These are phyloP conservation scores for Lentinula sp. DNA, from an alignment of 768 basidiomycete species.

Conservation along the genomic window DNA sequence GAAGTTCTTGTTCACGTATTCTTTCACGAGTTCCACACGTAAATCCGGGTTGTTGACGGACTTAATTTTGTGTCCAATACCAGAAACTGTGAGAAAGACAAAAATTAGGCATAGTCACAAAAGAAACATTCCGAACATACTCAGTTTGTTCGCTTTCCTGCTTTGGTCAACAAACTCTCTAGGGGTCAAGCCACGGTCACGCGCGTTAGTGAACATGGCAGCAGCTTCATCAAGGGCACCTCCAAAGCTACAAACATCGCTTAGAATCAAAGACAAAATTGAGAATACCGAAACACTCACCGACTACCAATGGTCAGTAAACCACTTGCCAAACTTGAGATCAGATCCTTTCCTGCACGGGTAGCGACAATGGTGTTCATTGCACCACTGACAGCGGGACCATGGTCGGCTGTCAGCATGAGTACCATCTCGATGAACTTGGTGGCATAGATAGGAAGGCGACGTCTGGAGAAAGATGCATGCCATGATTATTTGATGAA, in stretches of 20 bases:
- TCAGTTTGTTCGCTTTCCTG: slow-evolving; percentile 91
- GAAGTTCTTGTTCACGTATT: slow-evolving; percentile 94
- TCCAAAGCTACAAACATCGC: slow-evolving; percentile 59
- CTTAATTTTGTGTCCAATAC: slow-evolving; percentile 99
- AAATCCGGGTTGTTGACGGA: slow-evolving; percentile 94
- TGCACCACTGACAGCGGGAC: slow-evolving; percentile 94
- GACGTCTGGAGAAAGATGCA: slow-evolving; percentile 14
- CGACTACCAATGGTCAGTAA: slow-evolving; percentile 93
- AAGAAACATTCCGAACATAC: slow-evolving; percentile 34
- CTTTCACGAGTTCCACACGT: slow-evolving; percentile 90
- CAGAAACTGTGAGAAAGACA: slow-evolving; percentile 54
- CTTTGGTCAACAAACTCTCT: slow-evolving; percentile 95
- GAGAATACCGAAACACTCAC: background rate
- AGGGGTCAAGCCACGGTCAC: slow-evolving; percentile 90
- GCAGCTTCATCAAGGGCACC: slow-evolving; percentile 98
- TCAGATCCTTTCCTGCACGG: slow-evolving; percentile 98
- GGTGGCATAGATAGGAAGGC: slow-evolving; percentile 84
- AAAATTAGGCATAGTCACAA: slow-evolving; percentile 5
- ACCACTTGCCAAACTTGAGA: slow-evolving; percentile 94
- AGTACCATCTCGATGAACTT: slow-evolving; percentile 99
- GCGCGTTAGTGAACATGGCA: slow-evolving; percentile 88
- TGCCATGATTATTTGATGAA: slow-evolving; percentile 8
- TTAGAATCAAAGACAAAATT: background rate
- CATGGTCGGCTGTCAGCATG: slow-evolving; percentile 98
- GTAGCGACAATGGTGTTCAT: slow-evolving; percentile 99